phyloP scores from a whole-genome alignment of 2,329 filamentous ascomycete species.

The Aspergillus texensis region DNA sequence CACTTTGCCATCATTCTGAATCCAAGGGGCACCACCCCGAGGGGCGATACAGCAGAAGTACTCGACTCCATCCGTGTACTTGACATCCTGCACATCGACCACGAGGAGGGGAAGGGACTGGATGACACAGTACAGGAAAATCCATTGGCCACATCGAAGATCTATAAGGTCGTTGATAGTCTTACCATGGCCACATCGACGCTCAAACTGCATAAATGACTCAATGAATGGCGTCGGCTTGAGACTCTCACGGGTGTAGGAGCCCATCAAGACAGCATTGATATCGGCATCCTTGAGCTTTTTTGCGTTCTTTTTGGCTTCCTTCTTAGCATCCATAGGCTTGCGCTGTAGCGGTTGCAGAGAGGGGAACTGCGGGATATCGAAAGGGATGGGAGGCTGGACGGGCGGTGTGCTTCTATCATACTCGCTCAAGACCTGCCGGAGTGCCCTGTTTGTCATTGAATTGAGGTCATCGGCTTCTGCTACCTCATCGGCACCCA shows the following conservation, averaged over 20 bases:
- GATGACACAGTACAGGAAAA: conserved; percentile 54
- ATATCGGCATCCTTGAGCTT: conserved; percentile 79
- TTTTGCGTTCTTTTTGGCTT: conserved; percentile 69
- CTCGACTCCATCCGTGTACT: conserved; percentile 49
- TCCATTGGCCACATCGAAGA: conserved; percentile 54
- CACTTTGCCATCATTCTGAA: conserved; percentile 47
- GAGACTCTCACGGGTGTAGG: conserved; percentile 76
- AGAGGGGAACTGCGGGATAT: conserved; percentile 75
- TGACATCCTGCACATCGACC: conserved; percentile 51
- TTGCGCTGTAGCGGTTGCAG: conserved; percentile 67
- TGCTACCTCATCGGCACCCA: conserved; percentile 56
- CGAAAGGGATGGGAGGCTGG: conserved; percentile 86
- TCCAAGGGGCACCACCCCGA: conserved; percentile 53
- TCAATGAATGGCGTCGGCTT: conserved; percentile 51
- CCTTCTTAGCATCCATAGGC: conserved; percentile 70
- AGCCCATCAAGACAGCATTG: conserved; percentile 73
- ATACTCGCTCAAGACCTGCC: conserved; percentile 81
- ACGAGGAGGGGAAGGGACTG: conserved; percentile 53
- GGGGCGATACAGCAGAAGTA: conserved; percentile 55
- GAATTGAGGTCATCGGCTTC: conserved; percentile 55
- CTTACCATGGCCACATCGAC: conserved; percentile 47
- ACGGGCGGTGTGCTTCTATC: conserved; percentile 88
- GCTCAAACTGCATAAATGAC: conserved; percentile 52
- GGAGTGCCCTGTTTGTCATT: conserved; percentile 68
- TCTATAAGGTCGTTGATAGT: conserved; percentile 49